Base-by-base conservation (phyloP, 352 stramenopile genomes). In the Pythium utonaiense region DNA sequence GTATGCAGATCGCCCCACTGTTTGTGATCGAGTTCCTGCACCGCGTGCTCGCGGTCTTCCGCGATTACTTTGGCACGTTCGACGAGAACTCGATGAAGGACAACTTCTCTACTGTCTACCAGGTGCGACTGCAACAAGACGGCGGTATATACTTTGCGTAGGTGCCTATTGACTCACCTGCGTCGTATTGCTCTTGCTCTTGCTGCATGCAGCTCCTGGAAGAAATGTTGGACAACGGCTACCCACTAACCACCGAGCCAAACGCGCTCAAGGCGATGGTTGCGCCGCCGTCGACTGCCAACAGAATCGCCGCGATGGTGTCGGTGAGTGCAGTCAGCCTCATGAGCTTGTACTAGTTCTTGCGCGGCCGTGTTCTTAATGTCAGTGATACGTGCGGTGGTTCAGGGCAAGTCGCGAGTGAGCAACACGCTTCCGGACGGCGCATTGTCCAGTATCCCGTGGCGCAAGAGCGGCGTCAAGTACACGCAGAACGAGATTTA, bases 401-500 rank as follows among this genome's bases (percentile, higher is more conserved):
- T 34, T 13, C 31, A 86, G 54, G 93, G 93, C 52, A 93, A 93
- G 66, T 97, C 90, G 27, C 78, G 72, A 21, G 86, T 98, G 14
- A 96, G 89, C 60, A 96, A 98, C 55, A 92, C 85, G 48, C 69
- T 98, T 17, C 93, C 91, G 0, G 91, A 92, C 42, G 93, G 94
- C 8, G 96, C 94, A 3, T 83, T 98, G 27, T 97, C 89, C 31
- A 97, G 96, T 70, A 99, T 99, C 74, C 96, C 97, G 22, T 99
- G 97, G 97, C 81, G 97, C 64, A 98, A 98, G 64, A 93, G 86
- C 48, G 95, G 89, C 53, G 96, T 99, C 53, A 88, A 88, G 45
- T 98, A 99, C 74, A 91, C 83, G 50, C 84, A 92, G 65, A 99
- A 99, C 80, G 96, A 99, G 78, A 98, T 99, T 51, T 99, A 99